Percentiles rank a stretch among this genome's conserved stretches.
These are phyloP conservation scores for Wilcoxina mikolae DNA, from an alignment of 495 filamentous ascomycete genomes.

Conservation along the genomic window DNA sequence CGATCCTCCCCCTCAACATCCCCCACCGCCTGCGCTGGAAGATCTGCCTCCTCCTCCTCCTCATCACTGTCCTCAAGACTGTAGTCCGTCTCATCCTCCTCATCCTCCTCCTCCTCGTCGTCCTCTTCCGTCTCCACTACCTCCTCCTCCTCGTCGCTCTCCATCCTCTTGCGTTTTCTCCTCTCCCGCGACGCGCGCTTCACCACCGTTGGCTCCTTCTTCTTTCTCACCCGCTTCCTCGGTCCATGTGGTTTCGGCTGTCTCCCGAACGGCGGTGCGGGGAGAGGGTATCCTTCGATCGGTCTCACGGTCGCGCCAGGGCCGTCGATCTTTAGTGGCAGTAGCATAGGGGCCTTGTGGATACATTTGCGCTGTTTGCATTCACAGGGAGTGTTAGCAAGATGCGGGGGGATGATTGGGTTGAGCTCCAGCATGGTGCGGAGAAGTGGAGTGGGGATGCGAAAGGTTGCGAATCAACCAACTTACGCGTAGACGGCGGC, in stretches of 20 bases:
- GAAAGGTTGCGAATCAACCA: too few species aligned
- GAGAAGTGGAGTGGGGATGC: not conserved
- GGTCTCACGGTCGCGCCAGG: not conserved
- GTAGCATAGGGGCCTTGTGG: not conserved
- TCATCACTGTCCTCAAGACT: not conserved
- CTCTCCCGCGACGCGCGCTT: too few species aligned
- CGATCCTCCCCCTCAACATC: too few species aligned
- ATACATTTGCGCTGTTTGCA: not conserved
- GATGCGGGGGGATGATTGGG: not conserved
- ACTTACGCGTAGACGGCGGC: not conserved
- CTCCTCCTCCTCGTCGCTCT: not conserved
- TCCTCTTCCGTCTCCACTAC: not conserved
- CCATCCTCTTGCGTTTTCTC: not conserved
- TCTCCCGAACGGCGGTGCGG: not conserved
- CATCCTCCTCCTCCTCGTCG: not conserved
- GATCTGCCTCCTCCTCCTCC: too few species aligned
- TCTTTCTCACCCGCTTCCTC: not conserved
- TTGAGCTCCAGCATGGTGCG: not conserved
- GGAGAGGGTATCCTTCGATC: not conserved
- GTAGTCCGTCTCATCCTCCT: not conserved
- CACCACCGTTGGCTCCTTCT: too few species aligned
- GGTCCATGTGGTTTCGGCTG: not conserved
- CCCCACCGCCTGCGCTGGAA: too few species aligned
- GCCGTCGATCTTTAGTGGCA: not conserved
- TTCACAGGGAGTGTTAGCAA: not conserved